Conservation (phyloP, 2,329 filamentous ascomycete genomes). For the Pseudocercospora pini-densiflorae region DNA sequence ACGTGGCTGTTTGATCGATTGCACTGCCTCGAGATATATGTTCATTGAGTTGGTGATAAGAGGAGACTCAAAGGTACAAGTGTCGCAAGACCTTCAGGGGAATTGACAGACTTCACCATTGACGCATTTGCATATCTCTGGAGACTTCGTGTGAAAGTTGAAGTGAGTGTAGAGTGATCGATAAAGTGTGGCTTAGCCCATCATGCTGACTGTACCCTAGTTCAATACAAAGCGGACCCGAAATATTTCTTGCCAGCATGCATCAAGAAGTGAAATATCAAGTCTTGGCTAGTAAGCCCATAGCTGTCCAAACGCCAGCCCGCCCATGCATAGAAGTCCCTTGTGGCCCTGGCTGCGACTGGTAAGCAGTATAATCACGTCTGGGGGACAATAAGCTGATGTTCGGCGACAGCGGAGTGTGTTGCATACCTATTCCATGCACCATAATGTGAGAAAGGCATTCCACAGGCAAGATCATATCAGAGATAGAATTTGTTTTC, state of each 20-base stretch:
- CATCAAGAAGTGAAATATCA: not conserved
- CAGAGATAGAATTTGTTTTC: not conserved
- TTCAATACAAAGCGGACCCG: not conserved
- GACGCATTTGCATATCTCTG: not conserved
- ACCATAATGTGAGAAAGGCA: slow-evolving; percentile 11
- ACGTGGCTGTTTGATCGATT: not conserved
- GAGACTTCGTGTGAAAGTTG: not conserved
- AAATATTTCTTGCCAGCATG: not conserved
- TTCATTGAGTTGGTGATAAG: too few species aligned
- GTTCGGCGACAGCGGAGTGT: slow-evolving; percentile 27
- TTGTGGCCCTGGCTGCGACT: slow-evolving; percentile 30
- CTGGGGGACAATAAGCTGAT: slow-evolving; percentile 7
- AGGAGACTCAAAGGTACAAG: not conserved
- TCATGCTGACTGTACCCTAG: not conserved
- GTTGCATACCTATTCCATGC: slow-evolving; percentile 33
- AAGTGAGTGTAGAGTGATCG: not conserved
- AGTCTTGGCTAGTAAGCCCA: slow-evolving; percentile 23
- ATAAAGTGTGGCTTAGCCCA: not conserved
- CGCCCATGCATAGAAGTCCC: slow-evolving; percentile 33
- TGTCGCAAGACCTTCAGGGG: too few species aligned
- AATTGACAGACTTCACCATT: not conserved
- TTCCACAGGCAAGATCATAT: not conserved
- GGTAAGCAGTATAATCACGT: slow-evolving; percentile 18
- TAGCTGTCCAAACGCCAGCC: slow-evolving; percentile 27
- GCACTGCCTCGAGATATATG: too few species aligned